Evolutionary conservation across 1,284 basidiomycete species (phyloP), one percentile per base, ranked within the genome.

Genomic region (Papiliotrema flavescens): DNA sequence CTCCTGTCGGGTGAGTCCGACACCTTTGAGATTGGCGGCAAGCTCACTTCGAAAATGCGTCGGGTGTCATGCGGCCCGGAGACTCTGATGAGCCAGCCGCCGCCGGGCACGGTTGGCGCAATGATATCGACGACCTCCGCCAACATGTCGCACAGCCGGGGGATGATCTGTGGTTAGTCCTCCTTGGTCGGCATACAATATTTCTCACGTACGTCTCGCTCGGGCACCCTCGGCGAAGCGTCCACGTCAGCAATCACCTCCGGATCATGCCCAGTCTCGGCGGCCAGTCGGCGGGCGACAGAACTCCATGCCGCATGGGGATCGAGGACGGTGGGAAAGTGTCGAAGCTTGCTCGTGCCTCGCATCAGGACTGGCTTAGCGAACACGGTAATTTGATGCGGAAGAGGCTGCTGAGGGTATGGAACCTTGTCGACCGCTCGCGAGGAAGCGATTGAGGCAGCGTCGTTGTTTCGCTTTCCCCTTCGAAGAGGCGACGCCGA

Each of bases 101-200:
- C 51, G 17, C 45, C 43, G 3, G 34, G 41, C 14, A 14, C 39
- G 14, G 28, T 62, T 3, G 63, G 58, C 11, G 65, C 59, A 40
- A 47, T 28, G 15, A 61, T 50, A 3, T 66, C 57, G 19, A 56
- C 46, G 9, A 69, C 51, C n/a, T 73, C 71, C 0, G 51, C 63
- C 32, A 65, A 67, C 54, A 44, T 63, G 19, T 67, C 59, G 35
- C 63, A 64, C 3, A 73, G 55, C 2, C 35, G 28, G 2, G 63
- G 63, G 3, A 70, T 45, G 47, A 71, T 63, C 70, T 71, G 53
- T 34, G 57, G 54, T 37, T 20, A 39, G n/a, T 20, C 15, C n/a
- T 35, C 42, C 13, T 26, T 44, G 14, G 23, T 22, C 11, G 14
- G 9, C 28, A 32, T 6, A 32, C 28, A 5, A 5, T 19, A 22